Evolutionary conservation across 352 stramenopile genomes (phyloP).

Genomic region (Phytophthora megakarya): DNA sequence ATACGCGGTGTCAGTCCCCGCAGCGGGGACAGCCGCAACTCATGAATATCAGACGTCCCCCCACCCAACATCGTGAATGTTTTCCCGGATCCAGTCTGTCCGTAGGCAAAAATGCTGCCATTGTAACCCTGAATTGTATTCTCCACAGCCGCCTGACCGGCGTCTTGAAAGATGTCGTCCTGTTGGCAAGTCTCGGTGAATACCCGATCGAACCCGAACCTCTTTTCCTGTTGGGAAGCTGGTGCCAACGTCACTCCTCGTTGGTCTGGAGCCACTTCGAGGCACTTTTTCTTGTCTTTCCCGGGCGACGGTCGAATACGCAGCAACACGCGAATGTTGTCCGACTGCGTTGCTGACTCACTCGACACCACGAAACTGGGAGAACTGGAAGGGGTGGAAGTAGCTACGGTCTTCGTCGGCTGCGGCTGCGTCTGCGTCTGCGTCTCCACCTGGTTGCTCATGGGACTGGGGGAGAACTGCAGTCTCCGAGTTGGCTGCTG

Average conservation of each 20-base stretch:
- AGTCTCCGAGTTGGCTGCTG: conserved; percentile 26
- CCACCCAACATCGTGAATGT: conserved; percentile 89
- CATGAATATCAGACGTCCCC: conserved; percentile 37
- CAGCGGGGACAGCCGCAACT: conserved; percentile 53
- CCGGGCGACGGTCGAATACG: conserved; percentile 46
- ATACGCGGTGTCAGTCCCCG: conserved; percentile 85
- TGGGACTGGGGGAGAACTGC: conserved; percentile 22
- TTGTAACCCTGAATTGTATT: conserved; percentile 88
- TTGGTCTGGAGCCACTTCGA: conserved; percentile 63
- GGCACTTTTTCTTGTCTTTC: conserved; percentile 44
- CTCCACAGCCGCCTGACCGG: conserved; percentile 75
- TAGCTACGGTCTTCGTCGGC: not conserved
- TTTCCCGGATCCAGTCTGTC: conserved; percentile 88
- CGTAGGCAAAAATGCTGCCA: conserved; percentile 90
- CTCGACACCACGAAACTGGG: conserved; percentile 13
- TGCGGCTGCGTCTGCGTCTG: not conserved
- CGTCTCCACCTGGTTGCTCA: conserved; percentile 20
- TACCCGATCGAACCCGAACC: conserved; percentile 86
- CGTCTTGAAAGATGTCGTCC: conserved; percentile 81
- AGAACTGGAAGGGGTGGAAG: conserved; percentile 5
- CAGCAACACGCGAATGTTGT: conserved; percentile 80
- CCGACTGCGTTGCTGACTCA: conserved; percentile 25
- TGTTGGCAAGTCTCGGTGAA: conserved; percentile 75
- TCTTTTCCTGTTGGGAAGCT: conserved; percentile 69
- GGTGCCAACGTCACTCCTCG: conserved; percentile 68